phyloP scores from a whole-genome alignment of 352 stramenopile genomes.

The Plasmopara halstedii region DNA sequence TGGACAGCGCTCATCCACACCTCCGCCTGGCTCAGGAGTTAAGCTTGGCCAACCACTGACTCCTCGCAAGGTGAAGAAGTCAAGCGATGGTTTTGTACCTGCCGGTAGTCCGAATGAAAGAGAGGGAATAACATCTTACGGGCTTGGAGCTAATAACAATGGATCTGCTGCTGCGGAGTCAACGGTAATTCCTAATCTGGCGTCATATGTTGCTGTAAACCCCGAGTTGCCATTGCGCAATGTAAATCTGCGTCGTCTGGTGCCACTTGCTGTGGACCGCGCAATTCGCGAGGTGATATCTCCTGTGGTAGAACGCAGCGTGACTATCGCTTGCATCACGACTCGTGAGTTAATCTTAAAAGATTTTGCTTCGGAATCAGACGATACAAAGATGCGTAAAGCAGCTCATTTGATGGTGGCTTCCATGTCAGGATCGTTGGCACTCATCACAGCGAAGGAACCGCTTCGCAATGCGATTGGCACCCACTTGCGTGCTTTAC shows the following conservation, averaged over 20 bases:
- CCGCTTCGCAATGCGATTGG: constrained; percentile 96
- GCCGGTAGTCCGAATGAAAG: constrained; percentile 44
- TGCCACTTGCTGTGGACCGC: constrained; percentile 95
- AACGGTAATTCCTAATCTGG: constrained; percentile 97
- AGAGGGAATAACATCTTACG: constrained; percentile 22
- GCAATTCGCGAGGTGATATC: constrained; percentile 99
- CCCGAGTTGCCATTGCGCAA: constrained; percentile 91
- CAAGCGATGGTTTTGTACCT: constrained; percentile 41
- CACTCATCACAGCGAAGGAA: constrained; percentile 97
- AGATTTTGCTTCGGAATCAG: constrained; percentile 97
- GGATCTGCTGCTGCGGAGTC: constrained; percentile 63
- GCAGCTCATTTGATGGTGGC: constrained; percentile 97
- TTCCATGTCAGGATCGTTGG: constrained; percentile 96
- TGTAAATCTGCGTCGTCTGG: constrained; percentile 91
- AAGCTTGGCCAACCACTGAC: constrained; percentile 53
- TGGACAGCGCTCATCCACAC: constrained; percentile 42
- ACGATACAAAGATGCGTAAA: constrained; percentile 95
- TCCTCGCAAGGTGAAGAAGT: constrained; percentile 50
- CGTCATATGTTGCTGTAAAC: constrained; percentile 97
- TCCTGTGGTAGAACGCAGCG: constrained; percentile 96
- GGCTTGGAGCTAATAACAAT: constrained; percentile 21
- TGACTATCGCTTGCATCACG: constrained; percentile 99
- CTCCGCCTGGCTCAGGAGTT: constrained; percentile 36
- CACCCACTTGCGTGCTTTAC: constrained; percentile 92
- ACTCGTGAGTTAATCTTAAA: constrained; percentile 97